Evolutionary conservation across 2,329 filamentous ascomycete genomes (phyloP), one percentile per base, ranked within the genome.

Genomic region (Exophiala aquamarina): DNA sequence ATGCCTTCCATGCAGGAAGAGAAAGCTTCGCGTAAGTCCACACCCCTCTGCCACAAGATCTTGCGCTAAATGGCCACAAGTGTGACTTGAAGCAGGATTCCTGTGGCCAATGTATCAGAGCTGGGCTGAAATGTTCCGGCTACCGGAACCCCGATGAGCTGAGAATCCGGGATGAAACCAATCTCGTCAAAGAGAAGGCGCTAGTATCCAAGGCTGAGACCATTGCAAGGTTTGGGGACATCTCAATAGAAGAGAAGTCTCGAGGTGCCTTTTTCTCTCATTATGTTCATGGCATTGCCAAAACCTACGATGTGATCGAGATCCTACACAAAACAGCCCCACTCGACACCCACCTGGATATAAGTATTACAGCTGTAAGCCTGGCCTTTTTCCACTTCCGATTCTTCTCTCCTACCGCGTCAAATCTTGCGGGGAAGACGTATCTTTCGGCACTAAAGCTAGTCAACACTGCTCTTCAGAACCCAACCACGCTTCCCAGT

Each of bases 31-130:
- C 10, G 55, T 59, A 44, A 36, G 29, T 4, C 7, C 15, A 8
- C n/a, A 36, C 21, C 32, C 13, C 23, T n/a, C 19, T 38, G 10
- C 9, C 19, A 5, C 14, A 14, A 14, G 23, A 26, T 18, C 14
- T 20, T 11, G 31, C 5, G 32, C 52, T 54, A 19, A 54, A 38
- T 21, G 2, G 14, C 4, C 19, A 3, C 8, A 7, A 65, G 63
- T 66, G 63, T 52, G 62, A 65, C 37, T 58, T 59, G 21, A 51
- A 52, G 13, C 49, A 55, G 6, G 59, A 61, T 6, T 54, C 56
- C 15, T 66, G 63, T 45, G 60, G 62, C n/a, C 63, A 65, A 47
- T 66, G 62, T 43, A 60, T 46, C 32, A 55, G 63, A 38, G 61
- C 56, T 17, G 59, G 60, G 17, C 58, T 64, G 33, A 29, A 52